Conservation (phyloP, 1,139 yeast species). For the Pichia sorboxylosa region DNA sequence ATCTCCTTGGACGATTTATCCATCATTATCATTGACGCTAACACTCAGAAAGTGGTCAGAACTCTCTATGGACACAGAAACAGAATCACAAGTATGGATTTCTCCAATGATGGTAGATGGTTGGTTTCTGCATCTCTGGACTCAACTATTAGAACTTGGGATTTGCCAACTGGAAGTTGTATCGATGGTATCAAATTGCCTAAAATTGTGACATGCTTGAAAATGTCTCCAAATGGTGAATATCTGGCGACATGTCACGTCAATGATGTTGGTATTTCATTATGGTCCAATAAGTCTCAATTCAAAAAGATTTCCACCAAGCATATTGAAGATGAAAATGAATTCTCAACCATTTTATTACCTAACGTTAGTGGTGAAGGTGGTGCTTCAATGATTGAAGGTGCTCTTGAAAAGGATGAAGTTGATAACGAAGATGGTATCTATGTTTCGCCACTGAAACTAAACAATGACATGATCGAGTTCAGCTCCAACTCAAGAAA, state of each 20-base stretch:
- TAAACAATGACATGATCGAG: constrained; percentile 53
- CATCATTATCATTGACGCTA: constrained; percentile 70
- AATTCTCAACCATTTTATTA: constrained; percentile 45
- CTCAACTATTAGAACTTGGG: constrained; percentile 92
- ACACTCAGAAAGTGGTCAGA: constrained; percentile 75
- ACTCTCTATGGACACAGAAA: constrained; percentile 84
- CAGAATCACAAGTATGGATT: constrained; percentile 79
- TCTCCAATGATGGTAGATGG: constrained; percentile 96
- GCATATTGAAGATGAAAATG: constrained; percentile 64
- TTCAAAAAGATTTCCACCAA: constrained; percentile 63
- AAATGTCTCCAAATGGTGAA: constrained; percentile 83
- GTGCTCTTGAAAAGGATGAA: constrained; percentile 43
- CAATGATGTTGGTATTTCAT: constrained; percentile 73
- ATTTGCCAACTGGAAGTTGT: constrained; percentile 92
- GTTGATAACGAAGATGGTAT: constrained; percentile 19
- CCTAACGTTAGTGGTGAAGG: constrained; percentile 85
- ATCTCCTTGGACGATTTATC: constrained; percentile 79
- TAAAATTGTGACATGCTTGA: constrained; percentile 66
- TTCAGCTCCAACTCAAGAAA: constrained; percentile 67
- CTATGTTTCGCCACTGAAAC: constrained; percentile 55
- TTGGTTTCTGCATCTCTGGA: constrained; percentile 76
- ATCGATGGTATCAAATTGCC: constrained; percentile 82
- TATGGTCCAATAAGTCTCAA: constrained; percentile 91
- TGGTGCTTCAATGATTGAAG: constrained; percentile 64
- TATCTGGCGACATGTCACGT: constrained; percentile 91